Evolutionary conservation across 352 stramenopile species (phyloP).

Genomic region (Stramenopiles sp.): DNA sequence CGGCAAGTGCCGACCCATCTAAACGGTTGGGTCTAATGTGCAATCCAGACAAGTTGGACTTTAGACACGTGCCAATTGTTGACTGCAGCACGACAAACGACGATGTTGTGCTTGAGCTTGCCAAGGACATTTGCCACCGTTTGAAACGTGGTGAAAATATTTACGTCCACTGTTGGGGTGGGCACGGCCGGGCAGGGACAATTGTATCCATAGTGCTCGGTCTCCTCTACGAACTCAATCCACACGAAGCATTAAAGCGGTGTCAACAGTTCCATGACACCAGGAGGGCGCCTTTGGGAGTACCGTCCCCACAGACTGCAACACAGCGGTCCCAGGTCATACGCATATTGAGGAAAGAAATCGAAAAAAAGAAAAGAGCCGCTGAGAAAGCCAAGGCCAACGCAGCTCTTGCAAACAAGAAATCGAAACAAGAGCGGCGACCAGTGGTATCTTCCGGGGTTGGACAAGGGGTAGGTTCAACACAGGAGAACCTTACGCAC

Average conservation of each 20-base stretch:
- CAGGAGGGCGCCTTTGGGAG: conserved; percentile 26
- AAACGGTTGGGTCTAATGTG: too few relatives aligned
- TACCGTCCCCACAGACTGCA: conserved; percentile 34
- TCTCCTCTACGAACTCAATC: conserved; percentile 31
- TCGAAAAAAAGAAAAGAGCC: too few relatives aligned
- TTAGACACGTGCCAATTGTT: conserved; percentile 33
- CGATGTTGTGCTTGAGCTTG: conserved; percentile 16
- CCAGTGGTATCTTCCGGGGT: too few relatives aligned
- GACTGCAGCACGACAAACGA: conserved; percentile 28
- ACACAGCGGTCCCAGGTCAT: conserved; percentile 35
- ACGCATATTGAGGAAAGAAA: too few relatives aligned
- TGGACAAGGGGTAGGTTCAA: too few relatives aligned
- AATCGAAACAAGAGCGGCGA: too few relatives aligned
- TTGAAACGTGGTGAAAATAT: conserved; percentile 28
- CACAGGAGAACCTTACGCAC: too few relatives aligned
- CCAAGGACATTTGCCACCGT: conserved; percentile 22
- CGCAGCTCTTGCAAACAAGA: too few relatives aligned
- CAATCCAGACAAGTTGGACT: conserved; percentile 22
- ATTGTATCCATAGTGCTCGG: conserved; percentile 36
- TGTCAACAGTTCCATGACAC: conserved; percentile 38
- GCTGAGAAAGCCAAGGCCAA: too few relatives aligned
- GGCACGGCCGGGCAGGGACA: conserved; percentile 35
- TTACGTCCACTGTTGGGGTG: conserved; percentile 33
- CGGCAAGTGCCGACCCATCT: too few relatives aligned
- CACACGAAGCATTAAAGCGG: conserved; percentile 25